A percentile compares a stretch with the other conserved stretches of the same genome.
Evolutionary conservation across 164 flowering plant species (phyloP).

Genomic region (Kingdonia uniflora): DNA sequence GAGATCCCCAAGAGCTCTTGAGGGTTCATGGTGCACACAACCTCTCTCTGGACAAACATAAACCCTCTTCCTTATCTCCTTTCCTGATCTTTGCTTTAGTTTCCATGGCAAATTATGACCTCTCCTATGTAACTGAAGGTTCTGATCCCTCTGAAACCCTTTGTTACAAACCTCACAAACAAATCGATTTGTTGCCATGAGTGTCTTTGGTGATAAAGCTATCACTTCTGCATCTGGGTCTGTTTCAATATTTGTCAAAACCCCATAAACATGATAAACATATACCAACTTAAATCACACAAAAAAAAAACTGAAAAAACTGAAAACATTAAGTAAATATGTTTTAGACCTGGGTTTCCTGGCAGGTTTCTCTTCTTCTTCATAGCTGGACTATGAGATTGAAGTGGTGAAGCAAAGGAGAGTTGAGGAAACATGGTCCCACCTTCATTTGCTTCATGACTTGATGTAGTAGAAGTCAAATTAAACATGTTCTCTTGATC

Average conservation of each 20-base stretch:
- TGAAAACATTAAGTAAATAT: neutral
- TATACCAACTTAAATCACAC: neutral
- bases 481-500: constrained; percentile 69
- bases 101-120: constrained; percentile 98
- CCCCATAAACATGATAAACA: neutral
- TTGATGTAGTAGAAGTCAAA: constrained; percentile 68
- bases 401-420: constrained; percentile 24
- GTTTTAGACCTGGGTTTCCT: constrained; percentile 67
- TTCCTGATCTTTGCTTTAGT: constrained; percentile 65
- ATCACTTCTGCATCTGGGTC: constrained; percentile 33
- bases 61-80: constrained; percentile 71
- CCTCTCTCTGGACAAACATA: constrained; percentile 78
- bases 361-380: constrained; percentile 80
- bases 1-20: constrained; percentile 90
- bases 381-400: constrained; percentile 13
- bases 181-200: constrained; percentile 81
- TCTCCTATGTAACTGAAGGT: constrained; percentile 86
- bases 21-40: constrained; percentile 93
- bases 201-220: constrained; percentile 74
- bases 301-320: neutral
- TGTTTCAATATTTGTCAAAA: constrained; percentile 10
- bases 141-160: constrained; percentile 94
- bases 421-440: constrained; percentile 20
- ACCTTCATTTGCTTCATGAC: constrained; percentile 45
- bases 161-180: constrained; percentile 94